Evolutionary conservation across 768 basidiomycete genomes (phyloP), one percentile per base, ranked within the genome.

Genomic region (Rhizopogon rudus): DNA sequence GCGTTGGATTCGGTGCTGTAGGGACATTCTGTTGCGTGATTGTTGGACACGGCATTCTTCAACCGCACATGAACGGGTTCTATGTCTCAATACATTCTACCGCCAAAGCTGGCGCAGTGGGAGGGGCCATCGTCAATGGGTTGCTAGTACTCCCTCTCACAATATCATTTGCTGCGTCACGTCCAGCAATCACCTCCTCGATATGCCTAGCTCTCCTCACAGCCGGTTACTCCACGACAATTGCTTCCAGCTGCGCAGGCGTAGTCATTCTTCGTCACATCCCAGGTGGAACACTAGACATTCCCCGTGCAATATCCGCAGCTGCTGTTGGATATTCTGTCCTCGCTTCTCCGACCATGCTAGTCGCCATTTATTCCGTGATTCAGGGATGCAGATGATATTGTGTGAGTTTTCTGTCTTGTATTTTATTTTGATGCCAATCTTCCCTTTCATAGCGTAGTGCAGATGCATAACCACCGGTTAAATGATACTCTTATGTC

Each of bases 261-360:
- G 39, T 25, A 20, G n/a, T 29, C 54, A 51, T 58, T 20, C 45
- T 58, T n/a, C 43, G 20, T 35, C 43, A 55, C 12, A 40, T 41
- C 48, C 33, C 35, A 7, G 25, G 40, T 10, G 20, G 51, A n/a
- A 40, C 51, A 37, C 46, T 55, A 22, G 53, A 58, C n/a, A 25
- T 39, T 31, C 2, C n/a, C n/a, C 54, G 35, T 12, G 57, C 43
- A 45, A 20, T n/a, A 20, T 29, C 28, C 17, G 52, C 39, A n/a
- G 57, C 43, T 20, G 33, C 46, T 13, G 41, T 58, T 22, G 53
- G 57, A 51, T 41, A 55, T 7, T 35, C n/a, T 8, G 37, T 55
- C 13, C 35, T 51, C 31, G 33, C 35, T 4, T 40, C 48, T 25
- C 45, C 40, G 1, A 14, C 54, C 10, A 16, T 40, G 13, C 17